phyloP scores from a whole-genome alignment of 2,329 filamentous ascomycete species.

The Xylariaceae sp. region DNA sequence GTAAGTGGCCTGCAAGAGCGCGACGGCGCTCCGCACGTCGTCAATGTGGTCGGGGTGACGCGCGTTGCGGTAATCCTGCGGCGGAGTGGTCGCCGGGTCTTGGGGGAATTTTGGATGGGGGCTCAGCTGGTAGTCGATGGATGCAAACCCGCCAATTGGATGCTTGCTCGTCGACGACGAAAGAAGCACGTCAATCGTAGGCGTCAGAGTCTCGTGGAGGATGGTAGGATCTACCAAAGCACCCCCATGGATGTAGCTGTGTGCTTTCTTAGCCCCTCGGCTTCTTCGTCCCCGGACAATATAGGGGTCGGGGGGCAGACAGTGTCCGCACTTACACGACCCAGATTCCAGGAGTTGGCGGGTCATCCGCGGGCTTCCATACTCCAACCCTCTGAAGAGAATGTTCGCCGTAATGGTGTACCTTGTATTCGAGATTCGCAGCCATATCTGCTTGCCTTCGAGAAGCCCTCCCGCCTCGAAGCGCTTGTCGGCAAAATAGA shows the following conservation, averaged over 20 bases:
- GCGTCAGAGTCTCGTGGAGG: conserved; percentile 36
- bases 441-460: no score
- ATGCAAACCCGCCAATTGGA: conserved; percentile 58
- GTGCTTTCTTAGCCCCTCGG: no score
- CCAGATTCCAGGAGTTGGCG: conserved; percentile 2
- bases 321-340: no score
- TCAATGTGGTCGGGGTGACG: conserved; percentile 53
- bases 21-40: conserved; percentile 47
- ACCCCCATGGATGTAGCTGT: conserved; percentile 55
- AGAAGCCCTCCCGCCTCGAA: no score
- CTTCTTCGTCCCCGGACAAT: no score
- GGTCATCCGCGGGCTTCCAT: conserved; percentile 1
- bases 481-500: no score
- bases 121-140: conserved; percentile 57
- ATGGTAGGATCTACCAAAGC: conserved; percentile 54
- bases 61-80: conserved; percentile 32
- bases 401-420: conserved; percentile 1
- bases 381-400: conserved; percentile 4
- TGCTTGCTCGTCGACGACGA: conserved; percentile 8
- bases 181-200: conserved; percentile 30
- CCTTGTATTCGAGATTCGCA: conserved; percentile 2
- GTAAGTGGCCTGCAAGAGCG: conserved; percentile 39
- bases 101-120: conserved; percentile 40
- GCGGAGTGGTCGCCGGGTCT: conserved; percentile 30
- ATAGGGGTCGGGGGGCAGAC: no score